Conservation (phyloP, 2,329 filamentous ascomycete genomes). For the Pseudocercospora fijiensis region DNA sequence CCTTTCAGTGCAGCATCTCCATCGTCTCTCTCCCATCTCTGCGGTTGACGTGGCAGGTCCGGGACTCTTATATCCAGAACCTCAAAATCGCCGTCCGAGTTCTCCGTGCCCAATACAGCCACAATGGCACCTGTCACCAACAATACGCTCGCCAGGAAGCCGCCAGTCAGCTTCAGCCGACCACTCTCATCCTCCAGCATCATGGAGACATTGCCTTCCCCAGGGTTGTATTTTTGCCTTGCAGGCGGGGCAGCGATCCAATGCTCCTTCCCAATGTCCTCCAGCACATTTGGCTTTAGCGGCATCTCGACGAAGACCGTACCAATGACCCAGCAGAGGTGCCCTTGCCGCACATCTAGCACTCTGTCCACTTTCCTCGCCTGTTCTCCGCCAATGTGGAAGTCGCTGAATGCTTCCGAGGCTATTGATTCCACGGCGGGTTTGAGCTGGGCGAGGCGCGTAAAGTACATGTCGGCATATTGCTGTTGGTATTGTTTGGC, state of each 20-base stretch:
- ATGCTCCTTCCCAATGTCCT: constrained; percentile 92
- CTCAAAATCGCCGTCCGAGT: constrained; percentile 86
- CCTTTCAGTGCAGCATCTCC: constrained; percentile 39
- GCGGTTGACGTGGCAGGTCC: constrained; percentile 77
- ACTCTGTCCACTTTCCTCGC: constrained; percentile 80
- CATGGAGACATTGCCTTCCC: constrained; percentile 48
- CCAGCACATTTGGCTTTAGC: constrained; percentile 90
- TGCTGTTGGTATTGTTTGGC: constrained; percentile 82
- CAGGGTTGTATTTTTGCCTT: constrained; percentile 58
- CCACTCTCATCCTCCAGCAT: constrained; percentile 97
- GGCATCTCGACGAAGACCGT: constrained; percentile 98
- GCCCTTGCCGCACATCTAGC: constrained; percentile 89
- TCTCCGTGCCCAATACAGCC: constrained; percentile 93
- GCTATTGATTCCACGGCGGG: constrained; percentile 76
- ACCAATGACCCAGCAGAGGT: constrained; percentile 91
- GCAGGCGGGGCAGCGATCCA: constrained; percentile 83
- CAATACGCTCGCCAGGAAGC: constrained; percentile 63
- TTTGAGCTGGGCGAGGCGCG: constrained; percentile 84
- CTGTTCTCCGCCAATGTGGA: constrained; percentile 71
- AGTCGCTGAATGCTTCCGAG: constrained; percentile 71
- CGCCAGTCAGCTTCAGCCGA: constrained; percentile 74
- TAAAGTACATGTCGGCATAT: constrained; percentile 96
- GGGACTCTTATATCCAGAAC: constrained; percentile 87
- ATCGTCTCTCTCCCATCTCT: constrained; percentile 71
- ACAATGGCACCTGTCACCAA: constrained; percentile 92